Evolutionary conservation across 2,329 filamentous ascomycete genomes (phyloP).

Genomic region (Curvularia hawaiiensis): DNA sequence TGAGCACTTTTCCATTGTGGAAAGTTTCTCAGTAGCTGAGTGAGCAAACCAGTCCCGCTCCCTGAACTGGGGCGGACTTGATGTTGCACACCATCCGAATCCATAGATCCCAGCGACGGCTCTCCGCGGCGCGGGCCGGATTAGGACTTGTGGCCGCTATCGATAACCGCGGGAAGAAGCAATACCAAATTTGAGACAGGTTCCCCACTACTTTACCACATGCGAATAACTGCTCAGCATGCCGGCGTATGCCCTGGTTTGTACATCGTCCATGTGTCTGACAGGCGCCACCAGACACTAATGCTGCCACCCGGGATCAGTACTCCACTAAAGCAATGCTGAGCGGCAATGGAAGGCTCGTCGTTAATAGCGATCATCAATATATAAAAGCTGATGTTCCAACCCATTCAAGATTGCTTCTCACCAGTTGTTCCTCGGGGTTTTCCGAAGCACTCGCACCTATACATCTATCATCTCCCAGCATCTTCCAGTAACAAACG

Average conservation of each 20-base stretch:
- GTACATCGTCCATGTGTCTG: background rate
- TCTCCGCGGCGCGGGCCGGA: conserved; percentile 14
- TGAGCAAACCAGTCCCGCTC: background rate
- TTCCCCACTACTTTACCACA: background rate
- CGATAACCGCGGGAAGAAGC: background rate
- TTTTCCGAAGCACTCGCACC: background rate
- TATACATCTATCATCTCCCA: background rate
- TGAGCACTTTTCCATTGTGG: background rate
- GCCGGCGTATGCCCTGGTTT: no score
- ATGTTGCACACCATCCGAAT: conserved; percentile 37
- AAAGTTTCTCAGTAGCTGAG: no score
- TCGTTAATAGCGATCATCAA: background rate
- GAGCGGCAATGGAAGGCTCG: background rate
- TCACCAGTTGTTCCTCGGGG: no score
- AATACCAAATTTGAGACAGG: background rate
- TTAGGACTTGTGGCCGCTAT: background rate
- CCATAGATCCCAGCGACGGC: conserved; percentile 7
- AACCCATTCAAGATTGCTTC: no score
- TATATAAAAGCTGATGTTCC: background rate
- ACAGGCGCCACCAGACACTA: background rate
- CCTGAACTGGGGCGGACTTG: background rate
- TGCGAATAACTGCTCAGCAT: background rate
- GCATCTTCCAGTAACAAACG: background rate
- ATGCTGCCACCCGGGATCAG: background rate
- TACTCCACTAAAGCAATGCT: background rate